Evolutionary conservation across 768 basidiomycete genomes (phyloP).

Genomic region (Mycena floridula): DNA sequence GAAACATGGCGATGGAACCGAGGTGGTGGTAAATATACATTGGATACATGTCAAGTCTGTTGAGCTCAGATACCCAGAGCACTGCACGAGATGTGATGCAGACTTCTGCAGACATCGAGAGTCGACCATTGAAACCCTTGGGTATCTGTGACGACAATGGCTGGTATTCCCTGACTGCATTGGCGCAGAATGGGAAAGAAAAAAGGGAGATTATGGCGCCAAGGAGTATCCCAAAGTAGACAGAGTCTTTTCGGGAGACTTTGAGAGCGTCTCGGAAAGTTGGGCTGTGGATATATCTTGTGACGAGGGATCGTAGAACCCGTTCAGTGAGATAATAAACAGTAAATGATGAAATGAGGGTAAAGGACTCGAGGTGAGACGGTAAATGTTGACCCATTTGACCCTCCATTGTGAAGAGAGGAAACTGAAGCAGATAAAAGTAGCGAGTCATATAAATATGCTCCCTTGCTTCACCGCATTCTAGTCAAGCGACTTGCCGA

Average conservation of each 20-base stretch:
- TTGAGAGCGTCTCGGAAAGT: constrained; percentile 9
- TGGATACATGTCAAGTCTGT: constrained; percentile 13
- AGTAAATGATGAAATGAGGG: constrained; percentile 11
- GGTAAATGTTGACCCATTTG: too few relatives aligned
- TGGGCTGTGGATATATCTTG: not conserved
- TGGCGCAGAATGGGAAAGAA: constrained; percentile 12
- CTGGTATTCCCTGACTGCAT: constrained; percentile 5
- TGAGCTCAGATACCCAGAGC: constrained; percentile 15
- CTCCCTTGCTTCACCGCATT: too few relatives aligned
- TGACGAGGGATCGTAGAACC: constrained; percentile 5
- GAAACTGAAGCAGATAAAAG: too few relatives aligned
- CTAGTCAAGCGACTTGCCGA: too few relatives aligned
- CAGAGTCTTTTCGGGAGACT: constrained; percentile 11
- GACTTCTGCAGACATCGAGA: constrained; percentile 9
- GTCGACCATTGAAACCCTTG: constrained; percentile 5
- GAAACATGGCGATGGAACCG: constrained; percentile 11
- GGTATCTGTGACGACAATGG: constrained; percentile 3
- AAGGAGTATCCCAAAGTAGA: constrained; percentile 15
- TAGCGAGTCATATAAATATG: too few relatives aligned
- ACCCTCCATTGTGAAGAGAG: too few relatives aligned
- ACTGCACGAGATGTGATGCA: constrained; percentile 14
- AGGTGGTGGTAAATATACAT: constrained; percentile 13
- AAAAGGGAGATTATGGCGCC: constrained; percentile 13
- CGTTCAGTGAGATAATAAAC: constrained; percentile 15
- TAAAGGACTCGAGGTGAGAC: too few relatives aligned